A percentile compares a stretch with the other conserved stretches of the same genome.
phyloP scores from a whole-genome alignment of 2,329 filamentous ascomycete species.

The Colletotrichum tanaceti region DNA sequence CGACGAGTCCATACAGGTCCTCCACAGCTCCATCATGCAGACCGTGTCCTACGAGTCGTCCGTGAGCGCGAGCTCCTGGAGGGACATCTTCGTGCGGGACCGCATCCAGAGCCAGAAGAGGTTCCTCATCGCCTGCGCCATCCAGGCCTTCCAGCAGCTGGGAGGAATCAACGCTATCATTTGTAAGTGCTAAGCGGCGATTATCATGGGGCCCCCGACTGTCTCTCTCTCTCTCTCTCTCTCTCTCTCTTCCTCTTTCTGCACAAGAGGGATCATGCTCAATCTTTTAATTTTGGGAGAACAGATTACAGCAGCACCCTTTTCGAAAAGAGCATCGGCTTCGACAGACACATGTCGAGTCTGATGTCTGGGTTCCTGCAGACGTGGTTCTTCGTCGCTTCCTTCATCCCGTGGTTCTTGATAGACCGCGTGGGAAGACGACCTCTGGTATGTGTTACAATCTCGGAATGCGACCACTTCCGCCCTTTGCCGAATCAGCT shows the following conservation, averaged over 20 bases:
- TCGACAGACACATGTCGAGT: constrained; percentile 56
- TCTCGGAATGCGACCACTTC: not conserved
- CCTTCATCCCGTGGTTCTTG: constrained; percentile 59
- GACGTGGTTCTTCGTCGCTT: constrained; percentile 57
- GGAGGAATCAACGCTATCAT: constrained; percentile 62
- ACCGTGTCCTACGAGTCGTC: constrained; percentile 50
- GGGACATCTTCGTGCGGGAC: constrained; percentile 48
- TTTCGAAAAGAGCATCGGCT: constrained; percentile 58
- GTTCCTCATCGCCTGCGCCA: constrained; percentile 48
- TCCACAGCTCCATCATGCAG: constrained; percentile 49
- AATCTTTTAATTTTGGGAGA: not conserved
- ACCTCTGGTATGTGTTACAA: constrained; percentile 12
- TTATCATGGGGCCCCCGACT: too few relatives aligned
- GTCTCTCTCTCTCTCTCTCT: too few relatives aligned
- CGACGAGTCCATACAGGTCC: constrained; percentile 42
- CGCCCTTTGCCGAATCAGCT: too few relatives aligned
- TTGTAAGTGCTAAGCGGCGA: constrained; percentile 45
- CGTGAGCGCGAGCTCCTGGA: constrained; percentile 47
- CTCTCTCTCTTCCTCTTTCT: too few relatives aligned
- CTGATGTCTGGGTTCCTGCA: constrained; percentile 65
- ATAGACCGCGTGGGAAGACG: constrained; percentile 60
- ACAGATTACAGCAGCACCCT: constrained; percentile 59
- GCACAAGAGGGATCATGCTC: not conserved
- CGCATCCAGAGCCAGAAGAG: constrained; percentile 49
- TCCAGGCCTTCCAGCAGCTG: constrained; percentile 56